These are phyloP conservation scores for Boletus rubescentipes DNA, from an alignment of 768 basidiomycete genomes.

Conservation along the genomic window DNA sequence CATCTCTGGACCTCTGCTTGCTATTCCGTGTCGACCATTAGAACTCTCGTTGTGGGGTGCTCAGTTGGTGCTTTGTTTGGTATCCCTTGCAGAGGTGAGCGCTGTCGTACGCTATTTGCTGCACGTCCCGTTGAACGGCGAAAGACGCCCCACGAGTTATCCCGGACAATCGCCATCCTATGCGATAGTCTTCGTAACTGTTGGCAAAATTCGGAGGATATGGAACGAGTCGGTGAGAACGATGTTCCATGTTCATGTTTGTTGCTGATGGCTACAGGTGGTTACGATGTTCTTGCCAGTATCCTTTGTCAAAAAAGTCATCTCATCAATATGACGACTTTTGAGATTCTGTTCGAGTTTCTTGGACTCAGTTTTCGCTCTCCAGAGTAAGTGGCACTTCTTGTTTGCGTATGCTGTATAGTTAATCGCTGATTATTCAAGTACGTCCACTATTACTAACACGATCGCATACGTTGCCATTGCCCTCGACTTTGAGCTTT, in stretches of 20 bases:
- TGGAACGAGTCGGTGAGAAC: slow-evolving; percentile 79
- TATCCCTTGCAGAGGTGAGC: slow-evolving; percentile 73
- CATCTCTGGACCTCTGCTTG: slow-evolving; percentile 53
- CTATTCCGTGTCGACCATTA: slow-evolving; percentile 59
- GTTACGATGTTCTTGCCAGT: slow-evolving; percentile 82
- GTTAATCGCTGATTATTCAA: slow-evolving; percentile 30
- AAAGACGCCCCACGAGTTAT: slow-evolving; percentile 76
- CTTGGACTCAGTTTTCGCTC: slow-evolving; percentile 80
- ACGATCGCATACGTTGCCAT: slow-evolving; percentile 77
- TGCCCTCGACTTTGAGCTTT: slow-evolving; percentile 88
- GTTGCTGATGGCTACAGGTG: slow-evolving; percentile 48
- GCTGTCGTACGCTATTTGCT: neutral
- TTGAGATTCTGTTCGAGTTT: slow-evolving; percentile 83
- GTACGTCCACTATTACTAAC: slow-evolving; percentile 81
- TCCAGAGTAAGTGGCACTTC: slow-evolving; percentile 60
- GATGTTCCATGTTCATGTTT: neutral
- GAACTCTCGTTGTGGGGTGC: slow-evolving; percentile 83
- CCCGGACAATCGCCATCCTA: slow-evolving; percentile 67
- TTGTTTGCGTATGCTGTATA: neutral
- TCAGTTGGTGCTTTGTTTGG: slow-evolving; percentile 65
- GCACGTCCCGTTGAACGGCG: neutral
- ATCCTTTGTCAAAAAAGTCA: slow-evolving; percentile 70
- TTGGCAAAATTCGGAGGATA: slow-evolving; percentile 95
- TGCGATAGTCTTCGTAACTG: slow-evolving; percentile 76
- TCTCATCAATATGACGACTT: slow-evolving; percentile 75